Evolutionary conservation across 176 grass and related monocot genomes (phyloP), one percentile per base, ranked within the genome.

Genomic region (Luzula sylvatica): DNA sequence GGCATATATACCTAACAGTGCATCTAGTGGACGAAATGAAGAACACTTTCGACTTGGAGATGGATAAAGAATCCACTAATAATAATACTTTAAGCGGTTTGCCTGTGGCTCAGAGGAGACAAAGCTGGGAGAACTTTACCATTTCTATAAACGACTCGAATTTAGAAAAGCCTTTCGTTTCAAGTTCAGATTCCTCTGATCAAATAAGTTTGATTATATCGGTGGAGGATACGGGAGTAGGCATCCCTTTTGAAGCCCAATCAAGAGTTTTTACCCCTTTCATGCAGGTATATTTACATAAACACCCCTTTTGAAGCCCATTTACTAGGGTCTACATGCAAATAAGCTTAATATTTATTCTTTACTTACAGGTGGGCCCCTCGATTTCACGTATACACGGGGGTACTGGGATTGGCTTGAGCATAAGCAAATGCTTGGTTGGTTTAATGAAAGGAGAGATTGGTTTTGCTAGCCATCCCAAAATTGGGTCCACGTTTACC

Each of bases 391-490:
- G 86, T 55, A 92, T 92, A 72, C 93, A 98, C 74, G 93, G 93
- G 15, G 93, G 93, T 15, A 92, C 93, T 23, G 93, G 93, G 30
- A 98, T 98, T 69, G 93, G 93, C 23, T 46, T 98, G 30, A 98
- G 86, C 75, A 98, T 98, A 42, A 92, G 93, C 71, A 98, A 98
- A 67, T 87, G 93, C 50, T 68, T 98, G 57, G 93, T 98, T 61
- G 56, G 79, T 28, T 79, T 98, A 44, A 98, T 98, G 93, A 92
- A 83, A 74, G 93, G 93, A 69, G 93, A 98, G 68, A 98, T 98
- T 1, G 78, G 86, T 42, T 98, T 83, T 75, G 77, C 70, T 49
- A 98, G 93, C 68, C 68, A 15, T 62, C 69, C 55, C 17, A 3
- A 58, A 44, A 78, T 90, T 44, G 93, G 93, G 64, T 98, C 93